Percentiles rank a stretch among this genome's conserved stretches.
These are phyloP conservation scores for Podaxis sp. DNA, from an alignment of 768 basidiomycete genomes.

Conservation along the genomic window DNA sequence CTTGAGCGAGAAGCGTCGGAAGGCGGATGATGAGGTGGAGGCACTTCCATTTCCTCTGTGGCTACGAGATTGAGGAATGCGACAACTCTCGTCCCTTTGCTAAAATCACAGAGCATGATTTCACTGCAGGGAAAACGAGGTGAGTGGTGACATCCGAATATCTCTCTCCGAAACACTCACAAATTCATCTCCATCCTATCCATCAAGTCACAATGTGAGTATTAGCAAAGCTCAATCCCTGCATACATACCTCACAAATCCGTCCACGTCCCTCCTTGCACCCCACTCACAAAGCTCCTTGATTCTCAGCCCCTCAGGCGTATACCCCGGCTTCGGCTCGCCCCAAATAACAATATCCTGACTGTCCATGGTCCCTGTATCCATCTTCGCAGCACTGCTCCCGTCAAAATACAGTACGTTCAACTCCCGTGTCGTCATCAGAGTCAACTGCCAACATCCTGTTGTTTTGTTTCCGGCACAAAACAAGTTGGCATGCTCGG, in stretches of 20 bases:
- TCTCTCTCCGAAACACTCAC: not conserved
- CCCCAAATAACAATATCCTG: constrained; percentile 47
- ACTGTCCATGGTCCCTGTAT: constrained; percentile 35
- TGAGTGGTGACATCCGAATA: not conserved
- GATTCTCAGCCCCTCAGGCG: constrained; percentile 31
- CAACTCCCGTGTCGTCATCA: constrained; percentile 32
- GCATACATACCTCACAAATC: not conserved
- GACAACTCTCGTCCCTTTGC: not conserved
- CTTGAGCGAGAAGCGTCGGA: not conserved
- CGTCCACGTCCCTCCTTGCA: not conserved
- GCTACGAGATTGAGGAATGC: not conserved
- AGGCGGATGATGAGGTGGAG: not conserved
- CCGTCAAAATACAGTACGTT: constrained; percentile 52
- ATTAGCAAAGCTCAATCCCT: not conserved
- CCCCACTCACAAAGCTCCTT: not conserved
- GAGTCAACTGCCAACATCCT: constrained; percentile 38
- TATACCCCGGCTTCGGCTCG: constrained; percentile 16
- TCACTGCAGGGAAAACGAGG: not conserved
- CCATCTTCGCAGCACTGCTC: constrained; percentile 40
- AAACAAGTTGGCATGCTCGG: constrained; percentile 3
- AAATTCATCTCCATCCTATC: not conserved
- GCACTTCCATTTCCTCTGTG: not conserved
- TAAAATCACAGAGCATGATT: not conserved
- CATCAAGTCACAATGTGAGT: not conserved
- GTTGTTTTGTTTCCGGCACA: not conserved